Percentiles rank a stretch among this genome's conserved stretches.
phyloP scores from a whole-genome alignment of 768 basidiomycete species.

The Kwoniella sp. region DNA sequence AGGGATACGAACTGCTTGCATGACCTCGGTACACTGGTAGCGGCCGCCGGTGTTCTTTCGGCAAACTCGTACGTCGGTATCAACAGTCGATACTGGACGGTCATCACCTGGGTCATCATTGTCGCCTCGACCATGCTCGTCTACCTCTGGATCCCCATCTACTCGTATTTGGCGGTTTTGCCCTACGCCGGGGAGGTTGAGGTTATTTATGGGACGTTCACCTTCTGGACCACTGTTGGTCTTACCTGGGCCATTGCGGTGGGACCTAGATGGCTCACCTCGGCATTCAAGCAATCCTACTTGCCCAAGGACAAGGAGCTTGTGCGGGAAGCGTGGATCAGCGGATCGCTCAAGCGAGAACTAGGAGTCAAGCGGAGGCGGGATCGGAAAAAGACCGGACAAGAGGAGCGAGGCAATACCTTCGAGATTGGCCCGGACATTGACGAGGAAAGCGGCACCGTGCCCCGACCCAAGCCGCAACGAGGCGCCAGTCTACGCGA shows the following conservation, averaged over 20 bases:
- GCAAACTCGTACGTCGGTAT: conserved; percentile 88
- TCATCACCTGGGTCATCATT: conserved; percentile 32
- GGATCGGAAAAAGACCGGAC: conserved; percentile 6
- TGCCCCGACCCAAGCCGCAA: background rate
- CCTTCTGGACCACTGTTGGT: conserved; percentile 77
- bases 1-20: conserved; percentile 70
- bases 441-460: background rate
- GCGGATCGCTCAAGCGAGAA: conserved; percentile 37
- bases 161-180: conserved; percentile 70
- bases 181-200: conserved; percentile 70
- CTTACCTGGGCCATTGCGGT: conserved; percentile 68
- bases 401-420: background rate
- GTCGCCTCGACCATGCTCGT: conserved; percentile 53
- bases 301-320: conserved; percentile 81
- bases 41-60: conserved; percentile 76
- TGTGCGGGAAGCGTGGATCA: conserved; percentile 65
- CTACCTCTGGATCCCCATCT: conserved; percentile 81
- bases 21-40: conserved; percentile 89
- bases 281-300: conserved; percentile 67
- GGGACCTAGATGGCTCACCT: conserved; percentile 74
- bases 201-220: conserved; percentile 69
- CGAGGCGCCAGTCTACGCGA: conserved; percentile 8
- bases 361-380: conserved; percentile 29
- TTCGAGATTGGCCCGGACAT: background rate
- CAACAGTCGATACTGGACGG: conserved; percentile 78